Base-by-base conservation (phyloP, 139 green algal genomes). In the Bryopsis sp. region DNA sequence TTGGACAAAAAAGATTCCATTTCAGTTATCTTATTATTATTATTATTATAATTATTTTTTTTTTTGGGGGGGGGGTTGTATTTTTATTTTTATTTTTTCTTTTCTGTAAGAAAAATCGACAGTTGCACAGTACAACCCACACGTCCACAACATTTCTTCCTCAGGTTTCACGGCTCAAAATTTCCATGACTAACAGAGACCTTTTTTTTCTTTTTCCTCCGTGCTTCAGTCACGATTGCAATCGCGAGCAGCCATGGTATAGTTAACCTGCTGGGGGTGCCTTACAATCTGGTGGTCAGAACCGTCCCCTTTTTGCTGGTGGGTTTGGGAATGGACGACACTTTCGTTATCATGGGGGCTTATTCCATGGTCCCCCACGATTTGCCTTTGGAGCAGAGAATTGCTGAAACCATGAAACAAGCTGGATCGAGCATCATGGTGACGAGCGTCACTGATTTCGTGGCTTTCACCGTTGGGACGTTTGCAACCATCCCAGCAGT, bases 291-390 rank as follows among this genome's bases (percentile, higher is more conserved):
- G 6, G 59, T 67, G 7, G 11, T 29, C 33, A 11, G 33, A 8
- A 32, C 33, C 7, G 28, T 78, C 15, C 77, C 80, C 3, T 86
- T 86, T 65, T 39, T 86, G 28, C 34, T 86, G 54, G 48, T 86
- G 34, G 80, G 80, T 33, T 67, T 86, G 47, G 80, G 80, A 46
- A 59, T 83, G 8, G 80, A 86, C 58, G 79, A 81, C 72, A 79
- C 72, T 24, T 86, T 83, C 48, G 80, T 86, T 38, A 73, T 86
- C 39, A 48, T 83, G 28, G 60, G 58, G 24, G 48, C 72, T n/a
- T 81, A 79, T 64, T 74, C 74, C 39, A 35, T 65, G 47, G 64
- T 57, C 39, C 39, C 77, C 37, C 48, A 50, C 7, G 39, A 46
- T 28, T 35, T 67, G 2, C 47, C 60, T 47, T 46, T 74, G 7